Percentiles rank a stretch among this genome's conserved stretches.
Conservation (phyloP, 2,329 filamentous ascomycete genomes). For the Penicillium occitanis region DNA sequence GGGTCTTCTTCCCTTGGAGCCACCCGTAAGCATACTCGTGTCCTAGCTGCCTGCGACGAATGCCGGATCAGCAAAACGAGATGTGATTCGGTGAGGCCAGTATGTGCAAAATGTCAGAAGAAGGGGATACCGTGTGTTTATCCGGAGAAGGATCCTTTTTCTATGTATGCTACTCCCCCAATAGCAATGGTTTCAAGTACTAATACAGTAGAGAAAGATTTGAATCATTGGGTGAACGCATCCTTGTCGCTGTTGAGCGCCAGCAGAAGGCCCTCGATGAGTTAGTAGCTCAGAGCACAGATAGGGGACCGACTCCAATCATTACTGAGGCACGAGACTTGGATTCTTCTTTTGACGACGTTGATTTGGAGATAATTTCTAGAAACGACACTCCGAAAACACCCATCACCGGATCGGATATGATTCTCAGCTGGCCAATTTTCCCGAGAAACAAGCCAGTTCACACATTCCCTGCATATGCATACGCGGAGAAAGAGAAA, state of each 20-base stretch:
- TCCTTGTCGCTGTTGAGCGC: slow-evolving; percentile 28
- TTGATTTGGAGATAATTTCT: slow-evolving; percentile 29
- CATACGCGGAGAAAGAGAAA: slow-evolving; percentile 27
- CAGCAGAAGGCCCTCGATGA: slow-evolving; percentile 27
- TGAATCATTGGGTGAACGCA: slow-evolving; percentile 28
- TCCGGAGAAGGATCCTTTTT: slow-evolving; percentile 29
- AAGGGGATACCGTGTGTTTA: slow-evolving; percentile 29
- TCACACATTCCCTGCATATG: slow-evolving; percentile 27
- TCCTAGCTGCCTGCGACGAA: slow-evolving; percentile 29
- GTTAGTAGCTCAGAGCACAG: slow-evolving; percentile 14
- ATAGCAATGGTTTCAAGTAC: not conserved
- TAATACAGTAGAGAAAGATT: slow-evolving; percentile 22
- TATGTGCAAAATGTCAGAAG: slow-evolving; percentile 29
- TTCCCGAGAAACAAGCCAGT: slow-evolving; percentile 28
- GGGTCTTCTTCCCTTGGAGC: not conserved
- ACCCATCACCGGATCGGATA: slow-evolving; percentile 30
- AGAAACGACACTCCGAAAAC: slow-evolving; percentile 30
- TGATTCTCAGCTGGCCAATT: slow-evolving; percentile 31
- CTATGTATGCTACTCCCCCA: slow-evolving; percentile 23
- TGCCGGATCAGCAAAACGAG: slow-evolving; percentile 30
- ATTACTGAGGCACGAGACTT: not conserved
- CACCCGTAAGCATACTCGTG: slow-evolving; percentile 29
- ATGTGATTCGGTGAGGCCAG: slow-evolving; percentile 28
- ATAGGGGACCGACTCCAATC: not conserved
- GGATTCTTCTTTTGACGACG: slow-evolving; percentile 24